phyloP scores from a whole-genome alignment of 345 rosid species.

The Cardamine resedifolia region DNA sequence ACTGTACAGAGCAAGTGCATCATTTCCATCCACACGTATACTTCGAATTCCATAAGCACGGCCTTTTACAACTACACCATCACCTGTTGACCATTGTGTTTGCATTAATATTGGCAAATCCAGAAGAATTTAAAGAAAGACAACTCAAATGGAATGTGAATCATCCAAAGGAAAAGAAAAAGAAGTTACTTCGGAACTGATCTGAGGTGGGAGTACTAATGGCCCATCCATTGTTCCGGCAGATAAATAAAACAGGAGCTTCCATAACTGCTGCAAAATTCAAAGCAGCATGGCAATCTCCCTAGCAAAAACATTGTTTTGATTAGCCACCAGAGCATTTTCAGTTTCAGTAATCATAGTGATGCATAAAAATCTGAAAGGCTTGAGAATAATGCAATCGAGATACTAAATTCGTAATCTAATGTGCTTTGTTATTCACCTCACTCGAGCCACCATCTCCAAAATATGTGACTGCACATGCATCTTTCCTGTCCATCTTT shows the following conservation, averaged over 20 bases:
- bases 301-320: constrained; percentile 41
- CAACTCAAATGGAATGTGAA: neutral
- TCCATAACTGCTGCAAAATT: constrained; percentile 77
- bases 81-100: constrained; percentile 50
- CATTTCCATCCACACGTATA: constrained; percentile 90
- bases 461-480: constrained; percentile 67
- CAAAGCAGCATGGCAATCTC: constrained; percentile 82
- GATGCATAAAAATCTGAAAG: neutral
- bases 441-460: constrained; percentile 91
- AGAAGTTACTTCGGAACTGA: constrained; percentile 79
- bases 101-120: constrained; percentile 16
- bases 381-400: neutral
- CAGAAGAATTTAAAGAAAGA: no score
- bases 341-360: neutral
- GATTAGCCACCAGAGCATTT: neutral
- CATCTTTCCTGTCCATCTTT: constrained; percentile 75
- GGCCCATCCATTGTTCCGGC: constrained; percentile 94
- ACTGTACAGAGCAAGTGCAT: constrained; percentile 83
- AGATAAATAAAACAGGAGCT: constrained; percentile 77
- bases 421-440: constrained; percentile 42
- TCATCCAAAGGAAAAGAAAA: constrained; percentile 6
- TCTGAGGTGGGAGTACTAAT: constrained; percentile 80
- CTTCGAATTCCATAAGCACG: constrained; percentile 82
- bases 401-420: neutral
- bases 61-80: constrained; percentile 80